These are phyloP conservation scores for Arabidopsis suecica DNA, from an alignment of 345 rosid genomes.

Conservation along the genomic window DNA sequence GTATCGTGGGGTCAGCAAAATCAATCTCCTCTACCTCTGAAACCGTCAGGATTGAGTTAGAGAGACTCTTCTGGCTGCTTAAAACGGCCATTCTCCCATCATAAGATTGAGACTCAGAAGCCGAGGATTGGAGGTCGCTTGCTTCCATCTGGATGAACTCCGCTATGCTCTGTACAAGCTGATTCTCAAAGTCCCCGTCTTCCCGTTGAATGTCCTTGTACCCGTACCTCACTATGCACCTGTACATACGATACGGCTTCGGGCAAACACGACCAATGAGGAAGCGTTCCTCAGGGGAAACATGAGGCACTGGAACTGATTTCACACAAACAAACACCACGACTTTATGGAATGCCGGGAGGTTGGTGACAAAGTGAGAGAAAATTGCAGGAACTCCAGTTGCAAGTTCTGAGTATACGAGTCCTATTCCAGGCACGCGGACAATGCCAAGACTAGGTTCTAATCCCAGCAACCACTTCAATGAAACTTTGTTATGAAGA, in stretches of 20 bases:
- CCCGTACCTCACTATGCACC: slow-evolving; percentile 95
- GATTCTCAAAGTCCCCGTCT: slow-evolving; percentile 80
- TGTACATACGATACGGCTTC: slow-evolving; percentile 89
- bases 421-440: slow-evolving; percentile 96
- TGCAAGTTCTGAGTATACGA: slow-evolving; percentile 88
- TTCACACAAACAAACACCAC: slow-evolving; percentile 93
- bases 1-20: slow-evolving; percentile 49
- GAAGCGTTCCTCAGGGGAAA: slow-evolving; percentile 88
- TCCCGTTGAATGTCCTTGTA: slow-evolving; percentile 90
- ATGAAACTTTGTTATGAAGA: slow-evolving; percentile 93
- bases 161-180: slow-evolving; percentile 84
- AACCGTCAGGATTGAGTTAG: slow-evolving; percentile 58
- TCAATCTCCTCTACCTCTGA: slow-evolving; percentile 60
- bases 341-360: slow-evolving; percentile 92
- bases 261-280: slow-evolving; percentile 95
- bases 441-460: slow-evolving; percentile 98
- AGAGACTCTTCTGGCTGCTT: slow-evolving; percentile 62
- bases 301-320: slow-evolving; percentile 93
- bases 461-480: slow-evolving; percentile 88
- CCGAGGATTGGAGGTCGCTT: slow-evolving; percentile 60
- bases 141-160: slow-evolving; percentile 99
- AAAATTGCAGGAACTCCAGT: slow-evolving; percentile 94
- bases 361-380: slow-evolving; percentile 95
- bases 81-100: slow-evolving; percentile 97
- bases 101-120: slow-evolving; percentile 64